Base-by-base conservation (phyloP, 2,329 filamentous ascomycete species). In the Alternaria incomplexa region DNA sequence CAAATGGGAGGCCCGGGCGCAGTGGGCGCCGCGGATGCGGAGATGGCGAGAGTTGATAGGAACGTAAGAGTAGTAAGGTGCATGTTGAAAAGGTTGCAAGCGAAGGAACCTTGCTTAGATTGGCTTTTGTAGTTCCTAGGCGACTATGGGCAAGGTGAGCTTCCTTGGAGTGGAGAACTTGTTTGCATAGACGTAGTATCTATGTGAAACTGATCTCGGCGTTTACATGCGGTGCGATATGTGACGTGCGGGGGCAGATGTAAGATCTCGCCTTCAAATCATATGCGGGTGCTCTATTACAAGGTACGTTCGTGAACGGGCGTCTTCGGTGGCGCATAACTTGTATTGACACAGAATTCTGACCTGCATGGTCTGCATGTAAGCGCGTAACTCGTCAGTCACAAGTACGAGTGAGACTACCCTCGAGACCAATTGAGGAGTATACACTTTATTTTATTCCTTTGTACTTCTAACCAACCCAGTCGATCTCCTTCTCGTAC, bases 401-500 rank as follows among this genome's bases (percentile, higher is more conserved):
- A 32, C 30, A 25, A 13, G 9, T 5, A 26, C 6, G 15, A 12
- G 15, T n/a, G 5, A 54, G 23, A 17, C 5, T 3, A 13, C 5
- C 3, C 2, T 26, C 0, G 10, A 32, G 11, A 28, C 12, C 2
- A 7, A n/a, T 28, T 3, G 1, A 11, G 7, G 10, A 20, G 8
- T 22, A 5, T 17, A 4, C 10, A 6, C 20, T 54, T 25, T 2
- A 26, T 43, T 11, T 10, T 43, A 15, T 15, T 54, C 2, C 26
- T 26, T 9, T 52, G 7, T 17, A 22, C 46, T 73, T 79, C 81
- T 80, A 83, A 17, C 76, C 73, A 23, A 73, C 64, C 12, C 81
- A 83, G 20, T 77, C 73, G 22, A 73, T 65, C 7, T 76, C 71
- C 70, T 71, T 77, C 74, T 79, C 79, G 47, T 78, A 63, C 54